Evolutionary conservation across 495 filamentous ascomycete genomes (phyloP).

Genomic region (Pyronema omphalodes): DNA sequence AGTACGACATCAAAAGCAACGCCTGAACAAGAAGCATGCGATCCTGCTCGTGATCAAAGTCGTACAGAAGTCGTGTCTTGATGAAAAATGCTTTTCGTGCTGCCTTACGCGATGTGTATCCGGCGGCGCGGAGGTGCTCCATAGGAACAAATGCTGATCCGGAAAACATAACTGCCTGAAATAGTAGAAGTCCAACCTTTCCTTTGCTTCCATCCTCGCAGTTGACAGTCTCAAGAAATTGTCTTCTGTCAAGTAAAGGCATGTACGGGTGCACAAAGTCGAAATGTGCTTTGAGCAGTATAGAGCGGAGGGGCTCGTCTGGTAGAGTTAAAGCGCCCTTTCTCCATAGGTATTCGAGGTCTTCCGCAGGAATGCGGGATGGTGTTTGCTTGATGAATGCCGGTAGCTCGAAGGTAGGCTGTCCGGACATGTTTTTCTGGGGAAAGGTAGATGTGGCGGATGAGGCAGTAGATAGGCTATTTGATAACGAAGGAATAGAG

Average conservation of each 20-base stretch:
- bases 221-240: slow-evolving; percentile 49
- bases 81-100: slow-evolving; percentile 67
- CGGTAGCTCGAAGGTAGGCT: slow-evolving; percentile 34
- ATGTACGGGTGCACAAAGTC: slow-evolving; percentile 80
- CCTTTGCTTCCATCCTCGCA: slow-evolving; percentile 45
- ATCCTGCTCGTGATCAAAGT: slow-evolving; percentile 72
- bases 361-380: slow-evolving; percentile 46
- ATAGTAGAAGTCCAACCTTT: slow-evolving; percentile 55
- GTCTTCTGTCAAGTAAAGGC: slow-evolving; percentile 63
- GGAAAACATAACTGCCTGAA: slow-evolving; percentile 69
- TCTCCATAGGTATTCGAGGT: slow-evolving; percentile 51
- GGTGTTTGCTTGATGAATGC: slow-evolving; percentile 59
- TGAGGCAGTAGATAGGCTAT: slow-evolving; percentile 25
- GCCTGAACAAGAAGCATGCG: slow-evolving; percentile 69
- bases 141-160: slow-evolving; percentile 62
- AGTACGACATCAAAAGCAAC: slow-evolving; percentile 71
- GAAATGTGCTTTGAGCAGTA: slow-evolving; percentile 53
- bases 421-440: slow-evolving; percentile 27
- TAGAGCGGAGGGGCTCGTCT: slow-evolving; percentile 45
- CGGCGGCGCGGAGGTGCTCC: slow-evolving; percentile 45
- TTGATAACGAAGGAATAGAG: slow-evolving; percentile 26
- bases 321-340: slow-evolving; percentile 64
- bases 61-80: slow-evolving; percentile 59
- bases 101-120: slow-evolving; percentile 48
- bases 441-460: slow-evolving; percentile 27